phyloP scores from a whole-genome alignment of 2,329 filamentous ascomycete genomes.

The Nemania sp. region DNA sequence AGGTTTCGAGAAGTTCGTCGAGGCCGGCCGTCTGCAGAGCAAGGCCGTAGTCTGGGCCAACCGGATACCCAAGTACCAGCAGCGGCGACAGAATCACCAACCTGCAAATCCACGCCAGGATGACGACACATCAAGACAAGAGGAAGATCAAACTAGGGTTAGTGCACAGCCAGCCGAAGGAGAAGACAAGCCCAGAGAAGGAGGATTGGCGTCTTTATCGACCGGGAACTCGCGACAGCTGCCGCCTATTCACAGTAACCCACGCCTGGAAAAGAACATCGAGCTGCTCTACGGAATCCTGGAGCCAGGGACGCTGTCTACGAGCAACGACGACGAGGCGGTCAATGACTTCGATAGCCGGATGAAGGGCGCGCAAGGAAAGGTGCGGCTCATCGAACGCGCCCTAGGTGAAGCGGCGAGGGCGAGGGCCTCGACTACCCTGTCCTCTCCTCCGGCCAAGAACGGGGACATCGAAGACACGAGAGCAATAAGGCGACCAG shows the following conservation, averaged over 20 bases:
- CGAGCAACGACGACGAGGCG: conserved; percentile 82
- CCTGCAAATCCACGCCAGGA: no score
- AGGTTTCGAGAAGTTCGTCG: conserved; percentile 88
- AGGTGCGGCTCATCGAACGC: conserved; percentile 82
- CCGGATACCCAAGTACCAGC: conserved; percentile 52
- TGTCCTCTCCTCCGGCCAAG: conserved; percentile 19
- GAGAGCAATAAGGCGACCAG: conserved; percentile 24
- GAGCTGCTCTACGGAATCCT: conserved; percentile 74
- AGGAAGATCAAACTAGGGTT: no score
- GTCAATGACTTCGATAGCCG: conserved; percentile 89
- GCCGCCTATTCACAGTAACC: conserved; percentile 52
- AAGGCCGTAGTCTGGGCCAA: conserved; percentile 83
- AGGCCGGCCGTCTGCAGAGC: conserved; percentile 77
- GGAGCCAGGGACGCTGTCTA: conserved; percentile 76
- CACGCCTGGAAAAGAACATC: conserved; percentile 76
- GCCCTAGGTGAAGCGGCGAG: conserved; percentile 52
- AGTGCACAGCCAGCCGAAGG: not conserved
- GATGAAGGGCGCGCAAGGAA: conserved; percentile 79
- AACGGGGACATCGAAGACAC: conserved; percentile 37
- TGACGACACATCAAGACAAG: not conserved
- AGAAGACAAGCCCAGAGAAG: conserved; percentile 1
- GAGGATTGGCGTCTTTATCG: no score
- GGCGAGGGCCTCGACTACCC: not conserved
- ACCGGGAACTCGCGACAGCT: conserved; percentile 38
- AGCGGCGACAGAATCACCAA: not conserved